Evolutionary conservation across 2,329 filamentous ascomycete species (phyloP).

Genomic region (Endocalyx cinctus): DNA sequence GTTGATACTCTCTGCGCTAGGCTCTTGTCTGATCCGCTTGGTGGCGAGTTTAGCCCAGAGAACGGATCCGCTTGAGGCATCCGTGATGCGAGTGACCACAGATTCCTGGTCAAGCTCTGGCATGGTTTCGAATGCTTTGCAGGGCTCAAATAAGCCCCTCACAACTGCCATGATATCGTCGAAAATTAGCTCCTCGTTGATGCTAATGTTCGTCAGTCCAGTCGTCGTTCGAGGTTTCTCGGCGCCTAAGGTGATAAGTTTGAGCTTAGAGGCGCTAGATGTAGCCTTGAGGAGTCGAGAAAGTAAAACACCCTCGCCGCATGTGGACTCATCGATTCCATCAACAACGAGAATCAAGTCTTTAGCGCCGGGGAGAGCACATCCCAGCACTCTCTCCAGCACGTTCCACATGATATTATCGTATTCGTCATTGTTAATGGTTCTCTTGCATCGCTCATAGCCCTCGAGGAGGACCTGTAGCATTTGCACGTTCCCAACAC

Average conservation of each 20-base stretch:
- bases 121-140: slow-evolving; percentile 19
- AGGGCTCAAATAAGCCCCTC: slow-evolving; percentile 20
- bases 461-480: slow-evolving; percentile 29
- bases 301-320: slow-evolving; percentile 24
- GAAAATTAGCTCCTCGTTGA: slow-evolving; percentile 28
- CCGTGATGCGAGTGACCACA: slow-evolving; percentile 24
- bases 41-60: slow-evolving; percentile 33
- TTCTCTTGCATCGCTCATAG: slow-evolving; percentile 20
- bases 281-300: slow-evolving; percentile 12
- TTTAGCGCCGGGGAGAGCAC: slow-evolving; percentile 25
- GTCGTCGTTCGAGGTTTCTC: slow-evolving; percentile 4
- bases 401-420: slow-evolving; percentile 32
- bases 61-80: slow-evolving; percentile 31
- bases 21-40: slow-evolving; percentile 25
- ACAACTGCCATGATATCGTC: slow-evolving; percentile 32
- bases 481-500: slow-evolving; percentile 34
- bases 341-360: slow-evolving; percentile 34
- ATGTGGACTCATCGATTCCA: slow-evolving; percentile 30
- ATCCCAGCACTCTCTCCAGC: slow-evolving; percentile 22
- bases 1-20: slow-evolving; percentile 16
- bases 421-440: slow-evolving; percentile 22
- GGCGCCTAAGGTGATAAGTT: background rate
- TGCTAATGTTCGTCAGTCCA: slow-evolving; percentile 15
- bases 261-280: background rate
- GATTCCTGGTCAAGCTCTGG: slow-evolving; percentile 28